Evolutionary conservation across 192 early-diverging fungal species (phyloP), one percentile per base, ranked within the genome.

Genomic region (Coemansia sp.): DNA sequence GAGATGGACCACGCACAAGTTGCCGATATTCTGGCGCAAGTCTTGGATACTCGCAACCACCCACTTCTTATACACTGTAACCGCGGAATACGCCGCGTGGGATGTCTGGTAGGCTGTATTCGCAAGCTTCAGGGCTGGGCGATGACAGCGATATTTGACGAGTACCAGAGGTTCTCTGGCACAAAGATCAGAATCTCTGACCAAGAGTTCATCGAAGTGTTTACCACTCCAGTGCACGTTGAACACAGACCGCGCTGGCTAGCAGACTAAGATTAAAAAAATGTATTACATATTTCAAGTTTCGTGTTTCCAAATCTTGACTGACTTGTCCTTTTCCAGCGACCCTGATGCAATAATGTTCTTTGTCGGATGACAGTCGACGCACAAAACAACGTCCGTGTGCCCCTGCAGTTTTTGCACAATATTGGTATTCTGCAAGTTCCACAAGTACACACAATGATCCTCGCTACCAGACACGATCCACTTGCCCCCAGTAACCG

Each of bases 391-490:
- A 3, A 92, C 92, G 73, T 97, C 97, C 14, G 85, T 89, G 87
- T 99, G 98, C 1, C 94, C 98, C 65, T 91, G 89, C 34, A 98
- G 87, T 70, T 88, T 93, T 65, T 98, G 95, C 64, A 98, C 95
- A 72, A 99, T 89, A 77, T 97, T 92, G 66, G 93, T 92, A 27
- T 87, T 95, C 82, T 99, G 96, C 68, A 99, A 80, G 74, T 98
- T 94, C 98, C 98, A 99, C 76, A 98, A 89, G 74, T 98, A 98
- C 23, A 99, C 91, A 78, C 85, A 84, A 65, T 92, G 83, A 82
- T 99, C 96, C 76, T 99, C 98, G 67, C 90, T 92, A 1, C 96
- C 98, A 36, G 91, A 92, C 11, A 99, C 96, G 41, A 99, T 95
- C 93, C 94, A 97, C 80, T 84, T 84, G 74, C 82, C 61, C 92